Evolutionary conservation across 768 basidiomycete genomes (phyloP).

Genomic region (Lactifluus subvellereus): DNA sequence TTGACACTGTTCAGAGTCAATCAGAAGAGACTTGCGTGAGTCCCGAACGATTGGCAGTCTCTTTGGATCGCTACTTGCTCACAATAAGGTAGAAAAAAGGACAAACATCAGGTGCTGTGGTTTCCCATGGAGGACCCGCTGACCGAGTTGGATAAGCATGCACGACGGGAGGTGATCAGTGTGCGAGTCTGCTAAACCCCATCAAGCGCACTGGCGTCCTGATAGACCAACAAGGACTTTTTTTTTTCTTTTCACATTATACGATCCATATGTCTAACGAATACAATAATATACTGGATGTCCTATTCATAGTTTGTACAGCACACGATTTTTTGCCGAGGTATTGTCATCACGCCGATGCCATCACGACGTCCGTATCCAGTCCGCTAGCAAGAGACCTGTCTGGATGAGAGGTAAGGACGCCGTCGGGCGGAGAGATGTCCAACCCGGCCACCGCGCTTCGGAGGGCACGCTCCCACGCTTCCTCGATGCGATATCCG

Average conservation of each 20-base stretch:
- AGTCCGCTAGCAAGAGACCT: slow-evolving; percentile 2
- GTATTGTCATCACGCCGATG: slow-evolving; percentile 8
- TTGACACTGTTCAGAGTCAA: slow-evolving; percentile 48
- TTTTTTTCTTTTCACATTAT: background rate
- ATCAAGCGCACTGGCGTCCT: background rate
- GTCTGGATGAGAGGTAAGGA: slow-evolving; percentile 38
- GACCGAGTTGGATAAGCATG: slow-evolving; percentile 43
- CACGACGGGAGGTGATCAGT: slow-evolving; percentile 51
- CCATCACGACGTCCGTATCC: slow-evolving; percentile 44
- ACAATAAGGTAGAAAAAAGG: slow-evolving; percentile 38
- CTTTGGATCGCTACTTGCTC: slow-evolving; percentile 10
- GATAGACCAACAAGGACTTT: background rate
- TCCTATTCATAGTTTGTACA: background rate
- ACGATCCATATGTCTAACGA: background rate
- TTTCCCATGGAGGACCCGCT: slow-evolving; percentile 70
- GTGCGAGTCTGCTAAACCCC: slow-evolving; percentile 30
- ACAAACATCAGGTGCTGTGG: slow-evolving; percentile 76
- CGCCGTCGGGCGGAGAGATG: slow-evolving; percentile 2
- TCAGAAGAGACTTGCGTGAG: slow-evolving; percentile 39
- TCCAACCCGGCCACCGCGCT: slow-evolving; percentile 71
- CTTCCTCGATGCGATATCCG: slow-evolving; percentile 76
- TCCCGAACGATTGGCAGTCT: slow-evolving; percentile 2
- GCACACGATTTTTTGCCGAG: background rate
- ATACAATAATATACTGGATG: slow-evolving; percentile 1
- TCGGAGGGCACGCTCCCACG: slow-evolving; percentile 77